Conservation (phyloP, 768 basidiomycete species). For the Sporobolomyces phaffii region DNA sequence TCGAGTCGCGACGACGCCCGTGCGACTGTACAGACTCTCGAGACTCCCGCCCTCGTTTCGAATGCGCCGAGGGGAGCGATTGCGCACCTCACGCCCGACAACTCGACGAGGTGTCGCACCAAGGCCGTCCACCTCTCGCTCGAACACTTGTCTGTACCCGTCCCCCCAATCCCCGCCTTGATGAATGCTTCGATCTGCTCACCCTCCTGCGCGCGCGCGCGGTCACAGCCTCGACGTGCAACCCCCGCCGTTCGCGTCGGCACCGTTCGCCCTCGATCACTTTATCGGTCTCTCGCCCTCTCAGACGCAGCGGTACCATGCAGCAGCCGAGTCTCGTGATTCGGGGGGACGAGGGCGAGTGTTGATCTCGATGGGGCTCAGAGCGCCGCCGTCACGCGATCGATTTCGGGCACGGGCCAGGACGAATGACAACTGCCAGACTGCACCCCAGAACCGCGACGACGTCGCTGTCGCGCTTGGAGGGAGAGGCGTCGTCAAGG, state of each 20-base stretch:
- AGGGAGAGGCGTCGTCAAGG: slow-evolving; percentile 13
- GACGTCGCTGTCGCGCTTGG: slow-evolving; percentile 2
- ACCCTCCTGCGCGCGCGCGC: neutral
- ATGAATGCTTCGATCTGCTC: neutral
- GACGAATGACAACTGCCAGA: neutral
- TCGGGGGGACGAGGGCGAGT: neutral
- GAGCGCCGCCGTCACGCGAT: neutral
- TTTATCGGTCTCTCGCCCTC: slow-evolving; percentile 8
- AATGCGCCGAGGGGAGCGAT: neutral
- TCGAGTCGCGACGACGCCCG: neutral
- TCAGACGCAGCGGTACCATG: neutral
- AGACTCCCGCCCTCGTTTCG: neutral
- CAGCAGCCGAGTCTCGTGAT: neutral
- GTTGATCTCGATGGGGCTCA: neutral
- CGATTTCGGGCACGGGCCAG: too few species aligned
- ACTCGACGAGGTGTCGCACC: neutral
- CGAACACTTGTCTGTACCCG: slow-evolving; percentile 33
- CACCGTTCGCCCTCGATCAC: slow-evolving; percentile 8
- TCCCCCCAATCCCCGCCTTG: neutral
- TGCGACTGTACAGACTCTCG: neutral
- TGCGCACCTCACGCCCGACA: neutral
- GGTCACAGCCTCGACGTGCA: neutral
- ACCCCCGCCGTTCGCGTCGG: slow-evolving; percentile 5
- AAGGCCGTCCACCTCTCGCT: slow-evolving; percentile 10
- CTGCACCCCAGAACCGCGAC: too few species aligned